Evolutionary conservation across 805 yeast species (phyloP).

Genomic region (Saturnispora ahearnii): DNA sequence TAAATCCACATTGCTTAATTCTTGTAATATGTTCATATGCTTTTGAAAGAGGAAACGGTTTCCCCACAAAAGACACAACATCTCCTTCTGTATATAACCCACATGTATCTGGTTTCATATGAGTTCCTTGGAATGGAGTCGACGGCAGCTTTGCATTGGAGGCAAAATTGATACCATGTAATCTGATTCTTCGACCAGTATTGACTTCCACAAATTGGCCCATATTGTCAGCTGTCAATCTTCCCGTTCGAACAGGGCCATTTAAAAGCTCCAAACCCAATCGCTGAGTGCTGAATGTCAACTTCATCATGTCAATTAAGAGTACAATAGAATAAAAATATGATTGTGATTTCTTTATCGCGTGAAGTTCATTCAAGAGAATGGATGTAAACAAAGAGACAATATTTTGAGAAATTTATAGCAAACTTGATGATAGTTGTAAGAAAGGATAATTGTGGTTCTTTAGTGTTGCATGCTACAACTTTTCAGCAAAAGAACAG

Average conservation of each 20-base stretch:
- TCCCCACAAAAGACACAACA: slow-evolving; percentile 67
- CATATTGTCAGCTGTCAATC: slow-evolving; percentile 28
- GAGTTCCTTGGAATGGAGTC: slow-evolving; percentile 39
- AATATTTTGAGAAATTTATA: no score
- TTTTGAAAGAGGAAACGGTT: slow-evolving; percentile 71
- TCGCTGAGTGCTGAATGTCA: not conserved
- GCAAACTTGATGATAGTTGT: no score
- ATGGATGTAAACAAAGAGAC: no score
- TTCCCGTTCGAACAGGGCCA: slow-evolving; percentile 14
- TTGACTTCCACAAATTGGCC: slow-evolving; percentile 50
- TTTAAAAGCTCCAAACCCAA: not conserved
- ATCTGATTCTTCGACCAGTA: slow-evolving; percentile 48
- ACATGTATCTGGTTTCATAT: slow-evolving; percentile 29
- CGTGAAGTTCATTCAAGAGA: not conserved
- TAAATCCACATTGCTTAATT: slow-evolving; percentile 74
- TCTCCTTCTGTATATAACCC: slow-evolving; percentile 61
- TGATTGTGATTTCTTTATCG: not conserved
- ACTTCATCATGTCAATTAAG: not conserved
- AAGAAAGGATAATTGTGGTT: no score
- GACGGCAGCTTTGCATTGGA: slow-evolving; percentile 65
- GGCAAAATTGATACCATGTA: slow-evolving; percentile 79
- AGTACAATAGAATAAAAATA: not conserved
- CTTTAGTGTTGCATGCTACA: no score
- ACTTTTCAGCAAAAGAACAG: no score
- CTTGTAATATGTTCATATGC: slow-evolving; percentile 61